phyloP scores from a whole-genome alignment of 257 asterid genomes.

The Nicotiana knightiana region DNA sequence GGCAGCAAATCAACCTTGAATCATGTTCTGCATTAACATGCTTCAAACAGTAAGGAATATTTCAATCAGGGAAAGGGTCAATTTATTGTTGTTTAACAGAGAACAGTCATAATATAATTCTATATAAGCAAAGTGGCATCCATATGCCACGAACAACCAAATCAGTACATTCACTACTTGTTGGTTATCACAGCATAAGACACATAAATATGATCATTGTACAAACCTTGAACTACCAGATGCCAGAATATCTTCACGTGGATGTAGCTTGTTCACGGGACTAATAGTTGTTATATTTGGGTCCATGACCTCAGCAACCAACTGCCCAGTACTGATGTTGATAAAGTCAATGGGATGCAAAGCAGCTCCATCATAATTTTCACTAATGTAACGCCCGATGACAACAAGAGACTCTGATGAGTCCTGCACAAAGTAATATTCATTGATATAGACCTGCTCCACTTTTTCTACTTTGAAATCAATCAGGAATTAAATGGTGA shows the following conservation, averaged over 20 bases:
- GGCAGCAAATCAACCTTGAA: not conserved
- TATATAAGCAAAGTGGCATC: not conserved
- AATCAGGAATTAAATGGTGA: not conserved
- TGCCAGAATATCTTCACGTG: constrained; percentile 85
- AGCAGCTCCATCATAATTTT: constrained; percentile 81
- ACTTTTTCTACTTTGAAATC: not conserved
- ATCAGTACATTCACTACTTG: no score
- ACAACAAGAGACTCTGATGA: constrained; percentile 82
- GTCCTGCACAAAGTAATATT: constrained; percentile 45
- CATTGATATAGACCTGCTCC: not conserved
- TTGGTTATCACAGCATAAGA: not conserved
- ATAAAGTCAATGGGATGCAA: constrained; percentile 93
- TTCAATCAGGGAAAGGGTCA: not conserved
- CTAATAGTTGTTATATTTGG: constrained; percentile 88
- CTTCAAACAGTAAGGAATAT: not conserved
- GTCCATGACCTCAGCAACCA: constrained; percentile 87
- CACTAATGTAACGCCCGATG: constrained; percentile 93
- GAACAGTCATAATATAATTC: not conserved
- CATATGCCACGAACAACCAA: not conserved
- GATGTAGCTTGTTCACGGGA: constrained; percentile 96
- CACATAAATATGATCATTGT: not conserved
- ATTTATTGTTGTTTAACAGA: not conserved
- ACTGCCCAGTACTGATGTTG: constrained; percentile 75
- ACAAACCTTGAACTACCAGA: constrained; percentile 93
- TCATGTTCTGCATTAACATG: not conserved